Percentiles rank a stretch among this genome's conserved stretches.
Conservation (phyloP, 495 filamentous ascomycete species). For the Penicillium canariense region DNA sequence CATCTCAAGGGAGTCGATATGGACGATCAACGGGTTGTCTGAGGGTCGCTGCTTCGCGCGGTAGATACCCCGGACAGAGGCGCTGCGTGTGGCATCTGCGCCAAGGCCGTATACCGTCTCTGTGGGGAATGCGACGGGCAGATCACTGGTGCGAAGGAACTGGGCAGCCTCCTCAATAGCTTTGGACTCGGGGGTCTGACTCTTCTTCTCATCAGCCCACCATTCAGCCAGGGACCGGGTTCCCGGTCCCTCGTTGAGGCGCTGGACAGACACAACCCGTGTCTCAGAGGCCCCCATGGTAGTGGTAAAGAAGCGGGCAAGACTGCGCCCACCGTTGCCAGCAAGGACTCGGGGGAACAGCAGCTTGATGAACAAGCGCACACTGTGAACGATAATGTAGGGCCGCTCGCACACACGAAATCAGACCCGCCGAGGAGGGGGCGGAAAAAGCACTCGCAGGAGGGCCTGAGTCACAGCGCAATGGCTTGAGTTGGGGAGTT, state of each 20-base stretch:
- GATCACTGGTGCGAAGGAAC: slow-evolving; percentile 58
- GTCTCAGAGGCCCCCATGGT: slow-evolving; percentile 27
- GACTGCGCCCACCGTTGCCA: slow-evolving; percentile 37
- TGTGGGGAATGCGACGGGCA: slow-evolving; percentile 92
- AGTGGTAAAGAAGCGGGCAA: slow-evolving; percentile 25
- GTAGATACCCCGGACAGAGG: slow-evolving; percentile 89
- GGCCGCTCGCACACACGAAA: slow-evolving; percentile 17
- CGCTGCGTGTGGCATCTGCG: slow-evolving; percentile 83
- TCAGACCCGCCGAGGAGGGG: slow-evolving; percentile 13
- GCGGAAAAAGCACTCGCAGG: slow-evolving; percentile 5
- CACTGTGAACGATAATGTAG: slow-evolving; percentile 25
- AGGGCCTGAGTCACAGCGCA: slow-evolving; percentile 13
- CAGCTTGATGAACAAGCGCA: slow-evolving; percentile 29
- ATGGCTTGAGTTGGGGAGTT: neutral
- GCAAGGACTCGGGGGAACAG: slow-evolving; percentile 31
- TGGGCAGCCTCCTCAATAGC: slow-evolving; percentile 54
- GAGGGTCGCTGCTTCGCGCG: slow-evolving; percentile 82
- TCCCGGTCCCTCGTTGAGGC: slow-evolving; percentile 41
- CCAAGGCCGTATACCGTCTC: slow-evolving; percentile 98
- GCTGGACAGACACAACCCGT: slow-evolving; percentile 42
- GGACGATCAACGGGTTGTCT: slow-evolving; percentile 95
- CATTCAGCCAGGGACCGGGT: slow-evolving; percentile 43
- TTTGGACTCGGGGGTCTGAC: slow-evolving; percentile 36
- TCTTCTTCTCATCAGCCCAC: slow-evolving; percentile 42
- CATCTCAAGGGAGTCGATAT: slow-evolving; percentile 80